Conservation (phyloP, 305 asterid genomes). For the Fraxinus angustifolia region DNA sequence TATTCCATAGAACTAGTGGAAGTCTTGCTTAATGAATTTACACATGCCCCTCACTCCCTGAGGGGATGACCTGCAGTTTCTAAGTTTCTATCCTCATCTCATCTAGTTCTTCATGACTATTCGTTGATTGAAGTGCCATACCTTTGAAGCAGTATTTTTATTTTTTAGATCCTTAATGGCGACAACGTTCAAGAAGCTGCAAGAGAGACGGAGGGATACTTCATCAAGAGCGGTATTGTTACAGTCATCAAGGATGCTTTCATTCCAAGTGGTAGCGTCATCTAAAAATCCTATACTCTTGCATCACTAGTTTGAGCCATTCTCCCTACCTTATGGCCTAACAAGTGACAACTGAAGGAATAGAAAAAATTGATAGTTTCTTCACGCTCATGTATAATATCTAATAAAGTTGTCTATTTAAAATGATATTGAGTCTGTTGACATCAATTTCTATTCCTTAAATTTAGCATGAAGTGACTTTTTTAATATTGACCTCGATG, state of each 20-base stretch:
- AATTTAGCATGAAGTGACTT: not conserved
- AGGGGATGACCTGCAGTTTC: not conserved
- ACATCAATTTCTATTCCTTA: not conserved
- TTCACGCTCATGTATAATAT: not conserved
- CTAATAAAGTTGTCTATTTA: not conserved
- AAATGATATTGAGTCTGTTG: not conserved
- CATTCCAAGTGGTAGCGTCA: slow-evolving; percentile 59
- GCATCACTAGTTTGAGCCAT: slow-evolving; percentile 1
- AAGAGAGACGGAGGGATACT: slow-evolving; percentile 77
- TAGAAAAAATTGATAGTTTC: not conserved
- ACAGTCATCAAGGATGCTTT: slow-evolving; percentile 78
- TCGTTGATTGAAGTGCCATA: not conserved
- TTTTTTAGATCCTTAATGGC: slow-evolving; percentile 58
- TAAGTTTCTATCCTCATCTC: not conserved
- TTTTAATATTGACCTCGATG: not conserved
- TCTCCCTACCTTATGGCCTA: not conserved
- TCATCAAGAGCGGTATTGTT: slow-evolving; percentile 81
- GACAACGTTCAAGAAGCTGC: slow-evolving; percentile 91
- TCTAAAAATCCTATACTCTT: slow-evolving; percentile 29
- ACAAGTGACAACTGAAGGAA: not conserved
- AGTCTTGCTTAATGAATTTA: not conserved
- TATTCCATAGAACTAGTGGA: not conserved
- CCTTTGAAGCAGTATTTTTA: not conserved
- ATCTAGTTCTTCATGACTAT: not conserved
- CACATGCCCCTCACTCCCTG: not conserved